Base-by-base conservation (phyloP, 495 filamentous ascomycete species). In the Xylaria bambusicola region DNA sequence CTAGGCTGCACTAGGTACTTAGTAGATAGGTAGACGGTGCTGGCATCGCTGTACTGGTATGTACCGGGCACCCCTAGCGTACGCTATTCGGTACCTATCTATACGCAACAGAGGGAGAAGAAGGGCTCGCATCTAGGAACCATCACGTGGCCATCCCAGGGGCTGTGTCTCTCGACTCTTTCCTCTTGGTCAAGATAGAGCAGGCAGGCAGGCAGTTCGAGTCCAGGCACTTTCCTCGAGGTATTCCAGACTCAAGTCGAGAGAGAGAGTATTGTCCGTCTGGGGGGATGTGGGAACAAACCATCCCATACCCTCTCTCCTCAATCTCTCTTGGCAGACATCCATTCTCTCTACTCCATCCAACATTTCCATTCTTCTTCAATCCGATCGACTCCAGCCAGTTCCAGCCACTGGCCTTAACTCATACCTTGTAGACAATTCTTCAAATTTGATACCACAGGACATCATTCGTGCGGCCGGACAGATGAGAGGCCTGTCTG, bases 221-320 rank as follows among this genome's bases (percentile, higher is more conserved):
- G 17, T n/a, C 38, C 13, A 15, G 38, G 12, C 38, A 42, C 6
- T 5, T 15, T 4, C 12, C 17, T 18, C n/a, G 6, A 21, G 44
- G 49, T 36, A 26, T 53, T 35, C 36, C 17, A 10, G 35, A 53
- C 1, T 35, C n/a, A 21, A 53, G 36, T 36, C 50, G 18, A 20
- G 52, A 27, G 17, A 18, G 5, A 33, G 31, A 33, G 10, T 53
- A 53, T 33, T 36, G 49, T 41, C 12, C 27, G 33, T 29, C 44
- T 21, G 38, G 52, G 38, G 26, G 45, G 45, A 17, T 13, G 38
- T 51, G 61, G 52, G 51, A 65, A 50, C 56, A 55, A 52, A 38
- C 52, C 52, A 54, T 10, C 5, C 52, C 44, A 38, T 38, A 42
- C 29, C 24, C 52, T n/a, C n/a, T n/a, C n/a, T n/a, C 26, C 38